Percentiles rank a stretch among this genome's conserved stretches.
Conservation (phyloP, 441 rosid genomes). For the Oxalis stricta region DNA sequence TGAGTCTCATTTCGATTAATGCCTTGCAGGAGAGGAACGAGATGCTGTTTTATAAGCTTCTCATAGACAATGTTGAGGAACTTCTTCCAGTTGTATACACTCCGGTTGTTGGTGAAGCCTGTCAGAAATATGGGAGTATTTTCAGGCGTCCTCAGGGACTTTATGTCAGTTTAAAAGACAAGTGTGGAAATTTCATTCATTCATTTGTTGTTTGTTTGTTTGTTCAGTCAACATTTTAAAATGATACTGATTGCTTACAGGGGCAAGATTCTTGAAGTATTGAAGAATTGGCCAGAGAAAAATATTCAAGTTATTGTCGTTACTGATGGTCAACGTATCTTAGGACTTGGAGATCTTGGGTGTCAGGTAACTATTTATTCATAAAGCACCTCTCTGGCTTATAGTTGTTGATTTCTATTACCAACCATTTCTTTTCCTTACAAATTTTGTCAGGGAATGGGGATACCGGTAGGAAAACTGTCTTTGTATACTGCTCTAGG, state of each 20-base stretch:
- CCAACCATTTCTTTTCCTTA: too few species aligned
- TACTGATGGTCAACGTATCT: constrained; percentile 83
- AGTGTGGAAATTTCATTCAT: constrained; percentile 23
- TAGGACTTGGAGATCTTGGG: constrained; percentile 93
- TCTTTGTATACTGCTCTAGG: constrained; percentile 85
- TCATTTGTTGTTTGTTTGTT: neutral
- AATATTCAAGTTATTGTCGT: constrained; percentile 85
- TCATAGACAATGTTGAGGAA: constrained; percentile 91
- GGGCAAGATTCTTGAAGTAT: constrained; percentile 74
- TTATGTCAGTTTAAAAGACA: constrained; percentile 84
- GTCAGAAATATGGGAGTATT: constrained; percentile 94
- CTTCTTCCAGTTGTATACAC: constrained; percentile 91
- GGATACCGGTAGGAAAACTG: constrained; percentile 94
- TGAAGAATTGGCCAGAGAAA: constrained; percentile 89
- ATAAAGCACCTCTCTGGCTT: neutral
- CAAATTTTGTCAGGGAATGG: constrained; percentile 74
- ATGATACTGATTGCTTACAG: constrained; percentile 22
- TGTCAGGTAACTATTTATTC: constrained; percentile 51
- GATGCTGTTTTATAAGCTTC: constrained; percentile 81
- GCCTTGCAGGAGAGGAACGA: constrained; percentile 77
- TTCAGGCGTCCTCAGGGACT: constrained; percentile 93
- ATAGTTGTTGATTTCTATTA: neutral
- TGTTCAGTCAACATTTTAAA: constrained; percentile 2
- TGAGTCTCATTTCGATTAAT: neutral
- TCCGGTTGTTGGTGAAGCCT: constrained; percentile 96